A percentile compares a stretch with the other conserved stretches of the same genome.
Evolutionary conservation across 371 early-diverging fungal genomes (phyloP).

Genomic region (Apophysomyces trapeziformis): DNA sequence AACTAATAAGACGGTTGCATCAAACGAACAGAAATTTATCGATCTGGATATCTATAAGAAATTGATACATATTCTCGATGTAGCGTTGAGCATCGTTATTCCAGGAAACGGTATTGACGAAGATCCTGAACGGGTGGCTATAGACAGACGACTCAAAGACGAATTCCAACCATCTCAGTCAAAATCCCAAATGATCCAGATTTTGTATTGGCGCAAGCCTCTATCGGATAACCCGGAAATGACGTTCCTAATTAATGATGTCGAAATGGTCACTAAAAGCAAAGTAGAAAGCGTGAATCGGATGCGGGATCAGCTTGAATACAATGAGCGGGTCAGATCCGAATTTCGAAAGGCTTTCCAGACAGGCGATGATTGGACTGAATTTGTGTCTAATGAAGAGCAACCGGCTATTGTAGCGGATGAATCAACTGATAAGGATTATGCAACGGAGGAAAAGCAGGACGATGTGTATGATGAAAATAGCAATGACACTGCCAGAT

Average conservation of each 20-base stretch:
- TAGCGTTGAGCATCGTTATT: slow-evolving; percentile 57
- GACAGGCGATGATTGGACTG: slow-evolving; percentile 44
- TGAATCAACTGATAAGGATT: neutral
- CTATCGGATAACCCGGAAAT: slow-evolving; percentile 34
- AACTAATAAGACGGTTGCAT: slow-evolving; percentile 23
- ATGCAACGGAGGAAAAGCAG: neutral
- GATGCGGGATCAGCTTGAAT: slow-evolving; percentile 52
- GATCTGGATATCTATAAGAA: slow-evolving; percentile 39
- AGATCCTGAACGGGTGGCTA: slow-evolving; percentile 11
- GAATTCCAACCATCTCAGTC: slow-evolving; percentile 24
- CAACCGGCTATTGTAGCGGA: slow-evolving; percentile 5
- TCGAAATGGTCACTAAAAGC: slow-evolving; percentile 32
- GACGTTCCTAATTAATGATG: slow-evolving; percentile 35
- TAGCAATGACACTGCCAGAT: neutral
- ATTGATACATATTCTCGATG: slow-evolving; percentile 44
- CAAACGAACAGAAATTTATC: slow-evolving; percentile 23
- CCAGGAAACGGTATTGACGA: slow-evolving; percentile 46
- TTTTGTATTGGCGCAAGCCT: slow-evolving; percentile 63
- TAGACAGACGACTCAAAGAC: neutral
- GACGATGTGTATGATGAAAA: neutral
- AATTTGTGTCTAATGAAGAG: slow-evolving; percentile 33
- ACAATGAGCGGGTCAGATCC: slow-evolving; percentile 42
- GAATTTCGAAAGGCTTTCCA: slow-evolving; percentile 45
- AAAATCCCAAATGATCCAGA: slow-evolving; percentile 56
- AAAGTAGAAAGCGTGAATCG: slow-evolving; percentile 55